Conservation (phyloP, 768 basidiomycete species). For the Neoboletus subvelutipes region DNA sequence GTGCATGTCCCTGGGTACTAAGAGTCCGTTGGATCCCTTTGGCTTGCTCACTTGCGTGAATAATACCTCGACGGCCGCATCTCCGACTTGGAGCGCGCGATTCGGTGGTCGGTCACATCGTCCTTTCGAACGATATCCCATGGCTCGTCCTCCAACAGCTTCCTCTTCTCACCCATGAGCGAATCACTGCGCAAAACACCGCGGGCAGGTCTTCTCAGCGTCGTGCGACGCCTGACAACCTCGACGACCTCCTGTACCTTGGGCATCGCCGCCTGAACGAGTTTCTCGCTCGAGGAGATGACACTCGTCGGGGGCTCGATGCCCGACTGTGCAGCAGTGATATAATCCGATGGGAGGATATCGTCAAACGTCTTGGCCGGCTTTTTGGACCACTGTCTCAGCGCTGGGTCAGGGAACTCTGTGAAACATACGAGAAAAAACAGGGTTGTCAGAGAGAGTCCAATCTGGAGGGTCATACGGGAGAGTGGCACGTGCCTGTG, state of each 20-base stretch:
- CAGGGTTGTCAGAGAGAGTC: background rate
- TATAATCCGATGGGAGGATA: conserved; percentile 46
- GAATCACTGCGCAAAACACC: conserved; percentile 14
- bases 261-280: conserved; percentile 35
- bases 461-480: background rate
- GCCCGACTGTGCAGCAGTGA: conserved; percentile 36
- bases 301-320: conserved; percentile 10
- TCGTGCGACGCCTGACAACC: conserved; percentile 24
- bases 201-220: background rate
- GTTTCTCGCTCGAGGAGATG: conserved; percentile 31
- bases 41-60: conserved; percentile 13
- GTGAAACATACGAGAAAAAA: background rate
- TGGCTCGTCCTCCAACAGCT: conserved; percentile 19
- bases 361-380: conserved; percentile 44
- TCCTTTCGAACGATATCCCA: conserved; percentile 19
- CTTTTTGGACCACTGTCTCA: conserved; percentile 23
- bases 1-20: background rate
- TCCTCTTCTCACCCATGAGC: conserved; percentile 17
- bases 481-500: conserved; percentile 13
- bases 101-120: conserved; percentile 2
- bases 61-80: conserved; percentile 20
- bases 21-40: too few species aligned
- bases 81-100: conserved; percentile 29
- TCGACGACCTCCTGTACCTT: conserved; percentile 41
- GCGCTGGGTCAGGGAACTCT: conserved; percentile 28